Conservation (phyloP, 306 rosid genomes). For the Heteromeles arbutifolia region DNA sequence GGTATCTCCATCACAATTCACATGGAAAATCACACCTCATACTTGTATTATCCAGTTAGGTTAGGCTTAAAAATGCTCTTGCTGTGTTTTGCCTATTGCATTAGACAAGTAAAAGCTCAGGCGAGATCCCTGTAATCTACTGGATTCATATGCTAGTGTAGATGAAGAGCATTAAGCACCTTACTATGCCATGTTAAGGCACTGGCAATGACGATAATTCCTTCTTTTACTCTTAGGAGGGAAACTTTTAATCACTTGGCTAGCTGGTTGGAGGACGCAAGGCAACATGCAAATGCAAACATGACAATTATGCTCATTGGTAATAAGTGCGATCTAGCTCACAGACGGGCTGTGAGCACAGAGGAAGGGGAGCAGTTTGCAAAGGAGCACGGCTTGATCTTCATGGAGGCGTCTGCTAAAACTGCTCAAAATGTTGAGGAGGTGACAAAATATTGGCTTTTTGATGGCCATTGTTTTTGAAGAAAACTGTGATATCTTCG, state of each 20-base stretch:
- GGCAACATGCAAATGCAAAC: slow-evolving; percentile 98
- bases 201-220: slow-evolving; percentile 3
- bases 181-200: not conserved
- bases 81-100: not conserved
- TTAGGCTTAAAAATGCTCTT: not conserved
- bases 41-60: slow-evolving; percentile 3
- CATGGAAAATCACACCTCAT: not conserved
- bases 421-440: slow-evolving; percentile 98
- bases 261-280: slow-evolving; percentile 99
- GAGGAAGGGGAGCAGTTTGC: slow-evolving; percentile 99
- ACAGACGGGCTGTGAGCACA: slow-evolving; percentile 96
- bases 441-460: slow-evolving; percentile 33
- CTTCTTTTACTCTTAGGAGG: slow-evolving; percentile 52
- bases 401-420: slow-evolving; percentile 98
- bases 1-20: not conserved
- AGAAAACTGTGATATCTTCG: not conserved
- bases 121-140: not conserved
- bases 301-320: slow-evolving; percentile 97
- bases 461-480: not conserved
- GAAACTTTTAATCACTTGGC: slow-evolving; percentile 98
- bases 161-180: not conserved
- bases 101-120: not conserved
- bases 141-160: not conserved
- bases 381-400: slow-evolving; percentile 88
- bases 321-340: slow-evolving; percentile 93